Percentiles rank a stretch among this genome's conserved stretches.
Evolutionary conservation across 768 basidiomycete genomes (phyloP).

Genomic region (Amanita thiersii): DNA sequence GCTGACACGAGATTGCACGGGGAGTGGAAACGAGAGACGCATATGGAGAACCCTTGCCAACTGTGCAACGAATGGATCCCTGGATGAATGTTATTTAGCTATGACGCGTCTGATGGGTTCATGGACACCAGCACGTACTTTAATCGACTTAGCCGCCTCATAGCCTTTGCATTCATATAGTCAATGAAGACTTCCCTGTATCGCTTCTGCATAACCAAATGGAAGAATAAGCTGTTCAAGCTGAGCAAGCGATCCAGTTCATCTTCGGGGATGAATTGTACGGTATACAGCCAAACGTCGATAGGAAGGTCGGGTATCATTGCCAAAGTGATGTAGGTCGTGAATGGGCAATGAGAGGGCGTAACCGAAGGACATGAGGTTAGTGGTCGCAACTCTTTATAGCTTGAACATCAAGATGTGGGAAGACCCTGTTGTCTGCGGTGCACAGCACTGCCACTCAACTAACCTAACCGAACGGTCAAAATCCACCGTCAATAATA

Average conservation of each 20-base stretch:
- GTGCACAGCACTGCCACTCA: too few species aligned
- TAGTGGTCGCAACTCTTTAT: too few species aligned
- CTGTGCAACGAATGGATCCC: constrained; percentile 15
- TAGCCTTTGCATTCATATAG: constrained; percentile 11
- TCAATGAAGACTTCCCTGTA: constrained; percentile 19
- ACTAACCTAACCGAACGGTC: too few species aligned
- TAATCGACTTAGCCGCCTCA: constrained; percentile 14
- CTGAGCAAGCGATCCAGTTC: constrained; percentile 17
- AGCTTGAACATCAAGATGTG: too few species aligned
- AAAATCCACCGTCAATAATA: too few species aligned
- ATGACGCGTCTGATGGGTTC: background rate
- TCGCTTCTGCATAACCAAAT: constrained; percentile 21
- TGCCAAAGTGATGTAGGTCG: too few species aligned
- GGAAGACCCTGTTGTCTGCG: too few species aligned
- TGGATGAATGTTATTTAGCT: constrained; percentile 3
- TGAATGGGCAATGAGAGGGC: too few species aligned
- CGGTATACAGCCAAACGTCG: constrained; percentile 25
- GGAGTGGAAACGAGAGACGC: constrained; percentile 2
- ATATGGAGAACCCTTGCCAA: constrained; percentile 13
- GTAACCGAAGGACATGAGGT: too few species aligned
- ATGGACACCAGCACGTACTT: constrained; percentile 13
- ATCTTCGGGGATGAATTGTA: constrained; percentile 20
- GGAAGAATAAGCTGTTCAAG: constrained; percentile 24
- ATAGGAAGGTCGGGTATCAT: constrained; percentile 19
- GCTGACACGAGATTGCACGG: constrained; percentile 1